Percentiles rank a stretch among this genome's conserved stretches.
Conservation (phyloP, 441 rosid species). For the Geranium incanum region DNA sequence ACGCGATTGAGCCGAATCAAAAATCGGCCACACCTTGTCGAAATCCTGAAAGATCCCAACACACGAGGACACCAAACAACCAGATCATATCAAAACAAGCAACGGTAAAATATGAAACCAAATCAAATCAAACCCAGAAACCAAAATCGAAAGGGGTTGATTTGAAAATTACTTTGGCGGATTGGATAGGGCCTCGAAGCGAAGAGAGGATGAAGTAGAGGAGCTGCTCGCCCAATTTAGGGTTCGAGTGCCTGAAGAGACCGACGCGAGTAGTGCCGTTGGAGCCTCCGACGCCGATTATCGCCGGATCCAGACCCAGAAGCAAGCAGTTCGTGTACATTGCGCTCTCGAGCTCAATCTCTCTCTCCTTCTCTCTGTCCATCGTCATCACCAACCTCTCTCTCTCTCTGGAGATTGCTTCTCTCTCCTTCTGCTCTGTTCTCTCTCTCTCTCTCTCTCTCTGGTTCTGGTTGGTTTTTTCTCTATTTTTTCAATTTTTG, state of each 20-base stretch:
- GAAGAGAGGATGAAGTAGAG: conserved; percentile 97
- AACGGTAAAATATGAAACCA: conserved; percentile 11
- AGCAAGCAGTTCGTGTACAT: conserved; percentile 97
- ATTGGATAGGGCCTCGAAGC: conserved; percentile 95
- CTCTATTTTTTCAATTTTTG: conserved; percentile 18
- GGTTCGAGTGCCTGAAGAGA: conserved; percentile 98
- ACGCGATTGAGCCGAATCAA: conserved; percentile 97
- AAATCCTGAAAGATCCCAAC: conserved; percentile 80
- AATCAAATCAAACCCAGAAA: background rate
- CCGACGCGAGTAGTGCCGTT: conserved; percentile 84
- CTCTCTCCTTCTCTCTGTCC: conserved; percentile 99
- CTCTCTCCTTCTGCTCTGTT: background rate
- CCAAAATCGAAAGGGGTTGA: background rate
- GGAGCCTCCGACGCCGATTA: conserved; percentile 83
- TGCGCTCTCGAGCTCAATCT: conserved; percentile 98
- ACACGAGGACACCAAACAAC: conserved; percentile 16
- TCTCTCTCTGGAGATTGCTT: conserved; percentile 11
- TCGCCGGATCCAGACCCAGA: conserved; percentile 85
- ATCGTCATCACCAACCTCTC: conserved; percentile 57
- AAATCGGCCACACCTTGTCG: conserved; percentile 99
- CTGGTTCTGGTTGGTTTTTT: conserved; percentile 26
- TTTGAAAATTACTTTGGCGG: conserved; percentile 55
- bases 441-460: conserved; percentile 9
- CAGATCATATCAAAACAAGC: conserved; percentile 22
- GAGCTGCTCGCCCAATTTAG: conserved; percentile 98